Evolutionary conservation across 805 yeast species (phyloP).

Genomic region (Saturnispora dispora): DNA sequence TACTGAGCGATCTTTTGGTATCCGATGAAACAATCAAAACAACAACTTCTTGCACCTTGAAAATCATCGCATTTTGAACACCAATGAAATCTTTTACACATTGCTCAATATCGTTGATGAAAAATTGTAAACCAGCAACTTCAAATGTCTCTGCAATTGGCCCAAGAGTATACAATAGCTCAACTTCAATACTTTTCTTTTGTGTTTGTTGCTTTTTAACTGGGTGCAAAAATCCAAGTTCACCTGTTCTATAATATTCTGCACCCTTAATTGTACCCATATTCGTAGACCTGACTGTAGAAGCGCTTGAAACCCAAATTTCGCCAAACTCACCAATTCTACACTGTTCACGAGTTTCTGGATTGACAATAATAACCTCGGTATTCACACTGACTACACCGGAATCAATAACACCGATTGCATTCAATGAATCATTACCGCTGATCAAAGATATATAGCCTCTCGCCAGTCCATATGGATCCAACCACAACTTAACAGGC

Average conservation of each 20-base stretch:
- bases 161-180: constrained; percentile 79
- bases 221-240: constrained; percentile 83
- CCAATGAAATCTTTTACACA: constrained; percentile 45
- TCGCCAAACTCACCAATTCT: constrained; percentile 91
- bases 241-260: constrained; percentile 81
- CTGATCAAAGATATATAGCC: constrained; percentile 77
- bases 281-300: constrained; percentile 44
- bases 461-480: constrained; percentile 80
- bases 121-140: constrained; percentile 82
- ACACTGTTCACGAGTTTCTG: constrained; percentile 76
- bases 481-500: constrained; percentile 79
- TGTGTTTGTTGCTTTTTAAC: constrained; percentile 34
- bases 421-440: constrained; percentile 58
- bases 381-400: constrained; percentile 96
- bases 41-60: constrained; percentile 74
- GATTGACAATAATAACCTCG: constrained; percentile 88
- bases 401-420: constrained; percentile 78
- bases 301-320: constrained; percentile 92
- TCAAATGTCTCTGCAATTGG: constrained; percentile 82
- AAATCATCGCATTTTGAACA: constrained; percentile 39
- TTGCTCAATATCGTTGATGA: constrained; percentile 74
- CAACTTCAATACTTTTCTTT: constrained; percentile 37
- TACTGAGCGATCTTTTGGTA: constrained; percentile 43
- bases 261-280: constrained; percentile 41
- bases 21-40: constrained; percentile 63